Conservation (phyloP, 2,329 filamentous ascomycete species). For the Aspergillus sp. region DNA sequence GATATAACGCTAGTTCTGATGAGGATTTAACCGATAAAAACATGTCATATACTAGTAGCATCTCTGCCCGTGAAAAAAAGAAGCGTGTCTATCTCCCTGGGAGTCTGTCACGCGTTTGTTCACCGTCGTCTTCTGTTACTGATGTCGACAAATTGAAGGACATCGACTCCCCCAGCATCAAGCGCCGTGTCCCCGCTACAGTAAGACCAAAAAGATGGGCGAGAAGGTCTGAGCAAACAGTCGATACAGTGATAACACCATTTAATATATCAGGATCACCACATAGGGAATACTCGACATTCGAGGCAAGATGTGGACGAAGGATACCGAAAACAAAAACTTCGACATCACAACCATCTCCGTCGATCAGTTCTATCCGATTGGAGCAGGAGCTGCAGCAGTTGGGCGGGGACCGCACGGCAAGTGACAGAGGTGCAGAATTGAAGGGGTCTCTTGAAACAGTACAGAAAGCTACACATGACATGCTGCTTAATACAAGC, state of each 20-base stretch:
- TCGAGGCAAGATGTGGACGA: background rate
- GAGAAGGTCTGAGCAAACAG: background rate
- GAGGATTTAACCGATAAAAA: background rate
- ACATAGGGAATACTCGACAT: no score
- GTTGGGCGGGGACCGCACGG: background rate
- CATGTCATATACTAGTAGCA: background rate
- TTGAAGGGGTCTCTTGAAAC: slow-evolving; percentile 14
- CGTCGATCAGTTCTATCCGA: background rate
- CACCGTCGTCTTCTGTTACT: background rate
- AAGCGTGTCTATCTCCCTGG: background rate
- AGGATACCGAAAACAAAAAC: background rate
- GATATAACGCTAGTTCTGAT: slow-evolving; percentile 5
- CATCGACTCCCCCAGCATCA: background rate
- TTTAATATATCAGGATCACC: background rate
- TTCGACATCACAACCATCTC: background rate
- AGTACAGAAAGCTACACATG: slow-evolving; percentile 8
- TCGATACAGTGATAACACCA: background rate
- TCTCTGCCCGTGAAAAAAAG: background rate
- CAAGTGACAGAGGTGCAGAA: background rate
- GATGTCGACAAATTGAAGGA: background rate
- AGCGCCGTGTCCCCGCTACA: background rate
- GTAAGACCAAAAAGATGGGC: background rate
- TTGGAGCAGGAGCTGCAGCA: background rate
- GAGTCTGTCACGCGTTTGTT: background rate
- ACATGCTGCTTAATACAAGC: slow-evolving; percentile 5